Evolutionary conservation across 2,329 filamentous ascomycete genomes (phyloP), one percentile per base, ranked within the genome.

Genomic region (Cercospora beticola): DNA sequence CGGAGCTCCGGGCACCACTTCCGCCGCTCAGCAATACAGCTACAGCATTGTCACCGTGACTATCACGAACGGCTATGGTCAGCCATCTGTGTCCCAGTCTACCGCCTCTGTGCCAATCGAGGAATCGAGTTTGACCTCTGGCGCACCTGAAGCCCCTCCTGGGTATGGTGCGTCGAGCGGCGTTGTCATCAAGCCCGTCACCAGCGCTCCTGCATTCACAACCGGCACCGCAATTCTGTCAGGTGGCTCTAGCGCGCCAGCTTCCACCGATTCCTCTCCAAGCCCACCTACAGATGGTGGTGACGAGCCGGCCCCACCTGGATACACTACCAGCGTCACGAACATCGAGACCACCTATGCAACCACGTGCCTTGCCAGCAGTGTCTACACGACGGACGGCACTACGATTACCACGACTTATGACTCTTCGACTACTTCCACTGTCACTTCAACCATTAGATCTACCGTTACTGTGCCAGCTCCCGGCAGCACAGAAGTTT

Each of bases 341-440:
- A 58, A 68, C 2, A 64, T 71, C 33, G 66, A 66, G 14, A 69
- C 70, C 6, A 64, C 71, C 4, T 73, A 70, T 60, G 62, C 57
- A 16, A 71, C 72, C 3, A 70, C 64, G 23, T 72, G 70, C 57
- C 66, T 59, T 16, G 69, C 62, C 4, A 68, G 62, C 40, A 66
- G 54, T 18, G 67, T 69, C 12, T 67, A 71, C 26, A 72, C 70
- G 1, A 66, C 70, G 14, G 68, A 65, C 26, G 67, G 70, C 36
- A 66, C 64, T 4, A 73, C 71, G 5, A 40, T 72, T 14, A 73
- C 71, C n/a, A 70, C 66, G 31, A 70, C 70, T 5, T 69, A 66
- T 56, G 61, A 60, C 40, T 66, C 66, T 64, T 68, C 65, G 31
- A 72, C 68, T 1, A 70, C 59, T 12, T 69, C 65, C 5, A 73